Percentiles rank a stretch among this genome's conserved stretches.
Conservation (phyloP, 164 flowering plant genomes). For the Nelumbo lutea region DNA sequence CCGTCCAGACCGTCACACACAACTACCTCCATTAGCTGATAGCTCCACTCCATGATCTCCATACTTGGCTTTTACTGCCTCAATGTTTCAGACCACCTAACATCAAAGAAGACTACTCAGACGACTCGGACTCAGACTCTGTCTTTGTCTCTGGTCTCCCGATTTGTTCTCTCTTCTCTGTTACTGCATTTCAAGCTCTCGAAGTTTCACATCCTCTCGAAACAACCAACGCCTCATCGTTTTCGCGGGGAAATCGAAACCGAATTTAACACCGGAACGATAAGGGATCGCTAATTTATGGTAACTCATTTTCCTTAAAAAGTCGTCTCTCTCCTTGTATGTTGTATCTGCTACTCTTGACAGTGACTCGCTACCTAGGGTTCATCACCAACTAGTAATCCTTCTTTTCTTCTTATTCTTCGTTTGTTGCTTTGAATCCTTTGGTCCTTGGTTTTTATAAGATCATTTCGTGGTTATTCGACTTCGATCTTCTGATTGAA, state of each 20-base stretch:
- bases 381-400: background rate
- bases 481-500: background rate
- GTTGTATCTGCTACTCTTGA: background rate
- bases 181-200: background rate
- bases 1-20: no score
- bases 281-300: background rate
- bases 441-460: background rate
- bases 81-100: no score
- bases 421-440: background rate
- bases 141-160: background rate
- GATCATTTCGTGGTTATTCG: background rate
- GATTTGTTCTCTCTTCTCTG: background rate
- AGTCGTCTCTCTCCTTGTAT: background rate
- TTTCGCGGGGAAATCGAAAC: no score
- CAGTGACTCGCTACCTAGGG: background rate
- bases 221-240: no score
- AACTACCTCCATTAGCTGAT: no score
- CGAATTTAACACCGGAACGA: background rate
- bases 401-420: background rate
- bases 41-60: no score
- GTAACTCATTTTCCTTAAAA: background rate
- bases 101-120: background rate
- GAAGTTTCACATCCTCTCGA: background rate
- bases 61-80: no score
- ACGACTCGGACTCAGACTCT: background rate